Percentiles rank a stretch among this genome's conserved stretches.
Conservation (phyloP, 2,329 filamentous ascomycete genomes). For the Ophiognomonia clavigignenti-juglandacearum region DNA sequence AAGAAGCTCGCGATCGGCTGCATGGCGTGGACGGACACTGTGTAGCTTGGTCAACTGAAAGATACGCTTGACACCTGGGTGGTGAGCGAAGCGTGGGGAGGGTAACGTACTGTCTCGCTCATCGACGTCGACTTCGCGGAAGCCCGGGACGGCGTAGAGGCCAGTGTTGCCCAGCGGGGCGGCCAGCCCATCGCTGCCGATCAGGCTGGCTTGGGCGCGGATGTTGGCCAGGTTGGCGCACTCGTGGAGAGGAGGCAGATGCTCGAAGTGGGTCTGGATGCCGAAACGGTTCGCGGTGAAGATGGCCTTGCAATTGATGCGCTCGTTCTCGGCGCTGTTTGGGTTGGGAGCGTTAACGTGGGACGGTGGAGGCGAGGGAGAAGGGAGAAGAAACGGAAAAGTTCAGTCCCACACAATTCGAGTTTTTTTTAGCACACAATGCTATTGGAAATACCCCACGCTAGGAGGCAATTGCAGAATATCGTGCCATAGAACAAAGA, state of each 20-base stretch:
- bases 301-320: background rate
- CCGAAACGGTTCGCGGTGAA: background rate
- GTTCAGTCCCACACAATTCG: too few relatives aligned
- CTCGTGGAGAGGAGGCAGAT: background rate
- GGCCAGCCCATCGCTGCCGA: background rate
- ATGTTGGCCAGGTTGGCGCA: background rate
- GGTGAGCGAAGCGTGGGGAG: background rate
- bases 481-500: too few relatives aligned
- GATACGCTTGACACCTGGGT: too few relatives aligned
- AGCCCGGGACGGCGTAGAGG: background rate
- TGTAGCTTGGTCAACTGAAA: too few relatives aligned
- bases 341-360: background rate
- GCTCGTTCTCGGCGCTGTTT: background rate
- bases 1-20: background rate
- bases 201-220: background rate
- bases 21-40: background rate
- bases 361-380: background rate
- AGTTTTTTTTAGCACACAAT: too few relatives aligned
- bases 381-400: too few relatives aligned
- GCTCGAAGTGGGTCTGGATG: background rate
- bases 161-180: background rate
- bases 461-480: too few relatives aligned
- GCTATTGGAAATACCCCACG: too few relatives aligned
- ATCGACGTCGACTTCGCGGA: background rate
- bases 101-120: background rate